Base-by-base conservation (phyloP, 371 early-diverging fungal genomes). In the Entomophthora muscae region DNA sequence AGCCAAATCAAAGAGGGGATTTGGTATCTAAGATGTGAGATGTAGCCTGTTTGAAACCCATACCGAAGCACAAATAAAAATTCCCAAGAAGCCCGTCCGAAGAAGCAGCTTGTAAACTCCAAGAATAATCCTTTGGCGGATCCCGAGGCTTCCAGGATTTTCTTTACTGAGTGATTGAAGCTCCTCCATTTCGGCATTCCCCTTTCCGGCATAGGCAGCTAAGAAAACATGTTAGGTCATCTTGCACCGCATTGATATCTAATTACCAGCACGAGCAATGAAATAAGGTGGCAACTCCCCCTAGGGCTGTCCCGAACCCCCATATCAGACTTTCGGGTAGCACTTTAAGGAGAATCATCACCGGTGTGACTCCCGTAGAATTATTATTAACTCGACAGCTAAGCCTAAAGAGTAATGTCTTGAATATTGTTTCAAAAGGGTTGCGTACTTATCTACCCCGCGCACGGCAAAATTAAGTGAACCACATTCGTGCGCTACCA, bases 271-370 rank as follows among this genome's bases (percentile, higher is more conserved):
- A 53, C 90, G 74, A 17, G 93, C 93, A 3, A 94, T 85, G 77
- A 94, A 93, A 70, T 93, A 94, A 0, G 94, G 95, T 10, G 95
- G 95, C 30, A 94, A 72, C 69, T 94, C 95, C n/a, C n/a, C 95
- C 93, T 1, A 94, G 67, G 1, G 95, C 89, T 0, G 95, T 93
- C 21, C 95, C 95, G 27, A 83, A 70, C 10, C 93, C 93, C 95
- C 93, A 93, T 66, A 84, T 84, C 65, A 92, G 83, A 63, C 83
- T 78, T 64, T 89, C 89, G 70, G 75, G 73, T n/a, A 76, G 70
- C 0, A 94, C 82, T 64, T 83, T 88, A n/a, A 67, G 57, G 54
- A 79, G 77, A 22, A 94, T 83, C 0, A 70, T 64, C 64, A 70
- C 74, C 7, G 89, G 61, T 0, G 84, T 74, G 42, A 83, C 65